Evolutionary conservation across 2,329 filamentous ascomycete genomes (phyloP).

Genomic region (Paracoccidioides brasiliensis): DNA sequence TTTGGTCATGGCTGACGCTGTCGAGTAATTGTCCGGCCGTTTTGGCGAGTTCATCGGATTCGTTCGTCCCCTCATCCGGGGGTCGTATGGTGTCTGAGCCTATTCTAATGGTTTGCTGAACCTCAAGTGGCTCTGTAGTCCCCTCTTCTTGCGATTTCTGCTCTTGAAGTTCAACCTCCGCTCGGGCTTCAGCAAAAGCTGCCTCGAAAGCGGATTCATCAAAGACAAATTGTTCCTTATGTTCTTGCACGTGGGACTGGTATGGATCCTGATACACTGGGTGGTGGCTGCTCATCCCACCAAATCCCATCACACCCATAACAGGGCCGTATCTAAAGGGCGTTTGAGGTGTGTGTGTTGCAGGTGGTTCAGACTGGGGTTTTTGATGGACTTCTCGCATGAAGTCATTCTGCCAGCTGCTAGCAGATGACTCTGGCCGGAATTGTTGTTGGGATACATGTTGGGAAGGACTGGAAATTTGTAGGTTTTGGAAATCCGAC

Average conservation of each 20-base stretch:
- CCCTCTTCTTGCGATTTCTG: slow-evolving; percentile 11
- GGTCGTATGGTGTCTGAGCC: slow-evolving; percentile 32
- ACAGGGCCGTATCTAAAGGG: background rate
- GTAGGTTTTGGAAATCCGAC: slow-evolving; percentile 34
- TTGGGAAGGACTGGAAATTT: slow-evolving; percentile 27
- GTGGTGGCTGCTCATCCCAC: background rate
- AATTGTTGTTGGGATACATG: slow-evolving; percentile 38
- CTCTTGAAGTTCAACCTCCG: slow-evolving; percentile 24
- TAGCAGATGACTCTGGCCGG: slow-evolving; percentile 22
- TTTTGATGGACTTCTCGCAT: slow-evolving; percentile 26
- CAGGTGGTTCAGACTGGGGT: slow-evolving; percentile 12
- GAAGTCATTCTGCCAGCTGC: slow-evolving; percentile 52
- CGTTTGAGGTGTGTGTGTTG: slow-evolving; percentile 16
- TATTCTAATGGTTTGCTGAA: slow-evolving; percentile 22
- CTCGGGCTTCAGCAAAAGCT: slow-evolving; percentile 31
- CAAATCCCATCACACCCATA: background rate
- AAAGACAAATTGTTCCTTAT: slow-evolving; percentile 22
- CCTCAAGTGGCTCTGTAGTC: slow-evolving; percentile 6
- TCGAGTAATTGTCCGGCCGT: slow-evolving; percentile 60
- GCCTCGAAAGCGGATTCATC: slow-evolving; percentile 35
- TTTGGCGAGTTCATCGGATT: slow-evolving; percentile 55
- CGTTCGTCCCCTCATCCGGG: slow-evolving; percentile 24
- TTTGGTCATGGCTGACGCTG: slow-evolving; percentile 54
- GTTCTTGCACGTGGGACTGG: slow-evolving; percentile 18
- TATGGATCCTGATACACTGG: background rate